Base-by-base conservation (phyloP, 2,329 filamentous ascomycete genomes). In the Plenodomus lindquistii region DNA sequence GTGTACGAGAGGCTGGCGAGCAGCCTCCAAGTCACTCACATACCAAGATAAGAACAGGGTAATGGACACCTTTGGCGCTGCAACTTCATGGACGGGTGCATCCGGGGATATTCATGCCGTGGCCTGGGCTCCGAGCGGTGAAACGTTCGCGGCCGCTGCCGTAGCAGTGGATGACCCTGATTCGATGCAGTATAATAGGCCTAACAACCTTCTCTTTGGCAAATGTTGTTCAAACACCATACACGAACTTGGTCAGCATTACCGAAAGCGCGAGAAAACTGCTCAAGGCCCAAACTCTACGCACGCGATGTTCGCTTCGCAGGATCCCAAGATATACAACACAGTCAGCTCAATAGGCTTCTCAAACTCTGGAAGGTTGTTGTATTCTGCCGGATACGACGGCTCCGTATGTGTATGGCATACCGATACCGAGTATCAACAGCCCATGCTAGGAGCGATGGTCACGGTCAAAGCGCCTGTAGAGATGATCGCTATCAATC, bases 141-240 rank as follows among this genome's bases (percentile, higher is more conserved):
- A 74, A 2, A 70, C 59, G 3, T 86, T 85, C 57, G 81, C 79
- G 21, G 81, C 79, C 9, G 83, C 82, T 2, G 79, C 82, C 4
- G 78, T 81, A 5, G 79, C 82, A 22, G 77, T 82, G 4, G 77
- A 77, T 3, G 82, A 85, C 54, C 63, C 73, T 2, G 70, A 77
- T 38, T 81, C 77, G n/a, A 81, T 83, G 77, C 78, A 82, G 35
- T 86, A 86, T 59, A 86, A 86, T 48, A 71, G 79, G 34, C 72
- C 75, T 0, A 80, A 82, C 49, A 85, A 85, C 55, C 69, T 85
- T 1, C 59, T 85, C 1, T 63, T 82, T 29, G 83, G 83, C 1
- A 71, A 81, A 50, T 52, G 76, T 2, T 53, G 61, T 1, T 56
- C 59, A 1, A 75, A 73, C 17, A 59, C 57, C 1, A 60, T 85